These are phyloP conservation scores for Encephalitozoon cuniculi DNA, from an alignment of 371 early-diverging fungal genomes.

Conservation along the genomic window DNA sequence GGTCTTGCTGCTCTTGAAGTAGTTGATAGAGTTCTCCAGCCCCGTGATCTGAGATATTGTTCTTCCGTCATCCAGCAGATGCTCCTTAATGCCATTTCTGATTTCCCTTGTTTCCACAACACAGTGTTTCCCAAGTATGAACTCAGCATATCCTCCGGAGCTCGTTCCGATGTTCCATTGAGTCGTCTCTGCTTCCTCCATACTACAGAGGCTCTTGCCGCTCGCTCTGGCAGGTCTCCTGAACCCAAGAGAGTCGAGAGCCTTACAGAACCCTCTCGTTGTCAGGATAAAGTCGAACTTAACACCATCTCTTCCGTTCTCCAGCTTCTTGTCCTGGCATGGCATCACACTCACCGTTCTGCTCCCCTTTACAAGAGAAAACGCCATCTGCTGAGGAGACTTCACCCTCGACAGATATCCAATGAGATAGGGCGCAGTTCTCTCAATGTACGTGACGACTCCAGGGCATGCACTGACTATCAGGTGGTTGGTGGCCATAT, in stretches of 20 bases:
- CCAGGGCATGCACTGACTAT: slow-evolving; percentile 53
- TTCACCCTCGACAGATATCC: slow-evolving; percentile 26
- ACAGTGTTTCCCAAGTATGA: not conserved
- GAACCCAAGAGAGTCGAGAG: not conserved
- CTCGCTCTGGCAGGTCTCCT: not conserved
- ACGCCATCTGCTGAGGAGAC: slow-evolving; percentile 39
- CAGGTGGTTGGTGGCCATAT: not conserved
- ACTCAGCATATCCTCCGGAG: not conserved
- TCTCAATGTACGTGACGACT: slow-evolving; percentile 52
- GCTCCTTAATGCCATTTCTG: not conserved
- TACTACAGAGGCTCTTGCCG: not conserved
- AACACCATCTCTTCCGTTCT: slow-evolving; percentile 29
- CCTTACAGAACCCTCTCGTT: slow-evolving; percentile 36
- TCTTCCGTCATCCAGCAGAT: not conserved
- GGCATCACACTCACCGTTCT: slow-evolving; percentile 40
- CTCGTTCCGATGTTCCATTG: slow-evolving; percentile 12
- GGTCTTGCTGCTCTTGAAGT: slow-evolving; percentile 13
- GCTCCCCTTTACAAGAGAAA: not conserved
- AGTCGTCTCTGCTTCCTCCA: not conserved
- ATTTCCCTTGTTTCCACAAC: not conserved
- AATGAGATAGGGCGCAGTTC: slow-evolving; percentile 34
- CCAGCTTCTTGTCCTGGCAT: slow-evolving; percentile 55
- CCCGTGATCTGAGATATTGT: slow-evolving; percentile 21
- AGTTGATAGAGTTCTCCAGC: slow-evolving; percentile 28
- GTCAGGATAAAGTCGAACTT: slow-evolving; percentile 38